Conservation (phyloP, 768 basidiomycete species). For the Collybiopsis confluens region DNA sequence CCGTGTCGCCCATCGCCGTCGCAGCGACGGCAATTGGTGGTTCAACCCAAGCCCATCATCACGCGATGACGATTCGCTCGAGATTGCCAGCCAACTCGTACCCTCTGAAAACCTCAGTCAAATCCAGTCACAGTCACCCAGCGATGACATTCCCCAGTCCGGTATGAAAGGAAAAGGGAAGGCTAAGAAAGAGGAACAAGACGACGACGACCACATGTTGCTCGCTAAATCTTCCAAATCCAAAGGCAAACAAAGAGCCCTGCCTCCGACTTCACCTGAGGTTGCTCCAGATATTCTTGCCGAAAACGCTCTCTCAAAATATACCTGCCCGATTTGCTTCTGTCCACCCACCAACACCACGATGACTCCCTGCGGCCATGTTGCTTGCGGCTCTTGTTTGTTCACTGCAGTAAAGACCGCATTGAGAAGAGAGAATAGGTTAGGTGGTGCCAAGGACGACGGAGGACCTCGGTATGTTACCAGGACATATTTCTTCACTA, state of each 20-base stretch:
- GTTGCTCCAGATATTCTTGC: background rate
- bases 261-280: background rate
- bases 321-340: constrained; percentile 80
- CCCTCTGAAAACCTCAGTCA: background rate
- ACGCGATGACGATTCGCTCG: background rate
- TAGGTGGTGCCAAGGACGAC: constrained; percentile 32
- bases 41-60: background rate
- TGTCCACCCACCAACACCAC: constrained; percentile 71
- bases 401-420: constrained; percentile 69
- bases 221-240: background rate
- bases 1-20: background rate
- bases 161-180: background rate
- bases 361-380: constrained; percentile 76
- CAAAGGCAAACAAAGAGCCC: background rate
- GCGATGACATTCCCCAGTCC: background rate
- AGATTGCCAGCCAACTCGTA: too few species aligned
- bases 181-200: background rate
- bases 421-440: constrained; percentile 43
- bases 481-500: too few species aligned
- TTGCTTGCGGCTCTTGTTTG: constrained; percentile 73
- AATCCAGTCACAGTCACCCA: background rate
- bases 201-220: background rate
- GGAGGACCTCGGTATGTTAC: constrained; percentile 33
- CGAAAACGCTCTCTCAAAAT: constrained; percentile 41
- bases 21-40: background rate